Conservation (phyloP, 306 rosid species). For the Ochetophila trinervis region DNA sequence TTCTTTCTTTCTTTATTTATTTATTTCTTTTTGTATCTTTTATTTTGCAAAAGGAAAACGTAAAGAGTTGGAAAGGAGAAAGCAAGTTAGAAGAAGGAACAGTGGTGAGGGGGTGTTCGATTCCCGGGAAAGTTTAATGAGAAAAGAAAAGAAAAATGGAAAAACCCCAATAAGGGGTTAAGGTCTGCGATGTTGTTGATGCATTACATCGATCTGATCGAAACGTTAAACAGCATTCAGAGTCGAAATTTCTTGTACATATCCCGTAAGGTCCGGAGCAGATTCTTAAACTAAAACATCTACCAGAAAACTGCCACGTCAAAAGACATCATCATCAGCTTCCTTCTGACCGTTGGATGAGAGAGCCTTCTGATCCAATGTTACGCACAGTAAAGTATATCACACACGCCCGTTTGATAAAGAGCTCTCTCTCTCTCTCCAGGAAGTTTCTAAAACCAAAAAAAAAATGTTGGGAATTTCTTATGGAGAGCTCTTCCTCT, state of each 20-base stretch:
- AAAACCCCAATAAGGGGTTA: slow-evolving; percentile 12
- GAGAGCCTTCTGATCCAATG: no score
- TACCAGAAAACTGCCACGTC: no score
- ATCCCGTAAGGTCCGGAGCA: no score
- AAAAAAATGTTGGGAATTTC: slow-evolving; percentile 43
- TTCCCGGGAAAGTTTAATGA: slow-evolving; percentile 11
- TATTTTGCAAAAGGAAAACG: background rate
- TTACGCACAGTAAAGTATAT: no score
- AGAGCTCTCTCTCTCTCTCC: background rate
- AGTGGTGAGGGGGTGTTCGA: background rate
- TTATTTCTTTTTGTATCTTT: background rate
- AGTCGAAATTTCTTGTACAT: no score
- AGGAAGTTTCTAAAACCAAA: background rate
- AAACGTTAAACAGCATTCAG: no score
- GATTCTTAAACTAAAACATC: no score
- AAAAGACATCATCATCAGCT: no score
- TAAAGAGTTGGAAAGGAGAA: background rate
- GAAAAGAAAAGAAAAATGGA: background rate
- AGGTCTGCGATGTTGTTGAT: background rate
- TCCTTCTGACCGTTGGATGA: no score
- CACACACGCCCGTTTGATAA: no score
- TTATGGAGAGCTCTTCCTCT: slow-evolving; percentile 43
- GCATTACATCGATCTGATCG: background rate
- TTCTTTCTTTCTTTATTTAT: background rate
- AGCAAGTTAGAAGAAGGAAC: background rate